Evolutionary conservation across 2,329 filamentous ascomycete species (phyloP), one percentile per base, ranked within the genome.

Genomic region (Cladosporium sp.): DNA sequence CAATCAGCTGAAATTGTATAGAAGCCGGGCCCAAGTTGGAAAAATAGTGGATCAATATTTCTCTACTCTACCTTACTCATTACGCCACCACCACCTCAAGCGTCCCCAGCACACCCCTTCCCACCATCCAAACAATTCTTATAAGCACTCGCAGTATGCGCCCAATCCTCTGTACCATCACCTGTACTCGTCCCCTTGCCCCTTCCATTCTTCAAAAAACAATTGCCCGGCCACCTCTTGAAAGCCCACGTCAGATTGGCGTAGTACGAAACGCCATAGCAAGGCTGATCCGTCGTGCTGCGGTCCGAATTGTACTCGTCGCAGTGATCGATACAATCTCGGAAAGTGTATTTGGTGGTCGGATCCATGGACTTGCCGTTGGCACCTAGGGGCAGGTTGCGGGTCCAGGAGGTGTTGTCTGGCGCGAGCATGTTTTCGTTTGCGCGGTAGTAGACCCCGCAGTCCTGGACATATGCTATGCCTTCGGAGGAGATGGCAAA

Each of bases 381-480:
- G 17, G 22, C 49, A 15, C 20, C 42, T 22, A 45, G 24, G 7
- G 42, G 49, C 3, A 52, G 35, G 49, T 52, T 52, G 9, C 19
- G 9, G 35, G 40, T 3, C 49, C 49, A 52, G n/a, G 34, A 19
- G 22, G 15, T 52, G 1, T 19, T 19, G 2, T 39, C 35, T 5
- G 49, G 49, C 22, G 35, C 20, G 12, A 52, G 22, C 35, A 39
- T 52, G 36, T 52, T 32, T 19, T 52, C 35, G 49, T 52, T 52
- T 4, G 34, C 37, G 20, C n/a, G 34, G n/a, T 52, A 52, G 49
- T 52, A 52, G 6, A 52, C 49, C 15, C 35, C 35, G 49, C 49
- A 52, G 20, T 52, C 49, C 40, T 52, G 34, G 15, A 28, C 22
- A 35, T 52, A 52, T 12, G 49, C 34, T 12, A n/a, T 52, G 5